Evolutionary conservation across 2,329 filamentous ascomycete genomes (phyloP), one percentile per base, ranked within the genome.

Genomic region (Fusarium bulbicola): DNA sequence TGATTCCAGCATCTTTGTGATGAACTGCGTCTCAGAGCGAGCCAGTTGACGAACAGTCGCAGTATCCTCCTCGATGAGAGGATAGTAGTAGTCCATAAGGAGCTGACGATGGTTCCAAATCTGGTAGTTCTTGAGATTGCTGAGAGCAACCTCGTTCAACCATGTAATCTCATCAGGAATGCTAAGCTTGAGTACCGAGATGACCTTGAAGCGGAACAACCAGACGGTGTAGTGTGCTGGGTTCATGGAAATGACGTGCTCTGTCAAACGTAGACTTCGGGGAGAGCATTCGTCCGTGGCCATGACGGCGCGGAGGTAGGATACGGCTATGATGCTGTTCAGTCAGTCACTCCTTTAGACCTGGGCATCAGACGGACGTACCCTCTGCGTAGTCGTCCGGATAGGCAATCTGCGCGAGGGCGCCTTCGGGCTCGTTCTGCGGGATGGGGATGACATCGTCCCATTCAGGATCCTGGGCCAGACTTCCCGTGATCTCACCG

Each of bases 201-300:
- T 84, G 59, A 92, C 93, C 78, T 92, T 90, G 75, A 95, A 94
- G 70, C 96, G 93, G 86, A 97, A 99, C 28, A 98, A 90, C 96
- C 96, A 99, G 70, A 98, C 95, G 21, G 96, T 99, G 85, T 99
- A 99, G 85, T 99, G 96, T 2, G 96, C 95, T 21, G 96, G 93
- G 82, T 99, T 99, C 88, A 98, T 91, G 68, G 87, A 86, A 80
- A 99, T 98, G 79, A 99, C 91, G 82, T 95, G 91, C 80, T 95
- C 92, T 9, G 96, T 99, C 70, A 99, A 89, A 37, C 86, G 88
- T 47, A 99, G 87, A 40, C 91, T 93, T 53, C 96, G 89, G 28
- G 92, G 88, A 30, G 93, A 95, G 85, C 92, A 89, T 82, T 99
- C 96, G 80, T 97, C 92, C 53, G 86, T 87, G 20, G 93, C 93